These are phyloP conservation scores for Phytopythium sindhum DNA, from an alignment of 352 stramenopile species.

Conservation along the genomic window DNA sequence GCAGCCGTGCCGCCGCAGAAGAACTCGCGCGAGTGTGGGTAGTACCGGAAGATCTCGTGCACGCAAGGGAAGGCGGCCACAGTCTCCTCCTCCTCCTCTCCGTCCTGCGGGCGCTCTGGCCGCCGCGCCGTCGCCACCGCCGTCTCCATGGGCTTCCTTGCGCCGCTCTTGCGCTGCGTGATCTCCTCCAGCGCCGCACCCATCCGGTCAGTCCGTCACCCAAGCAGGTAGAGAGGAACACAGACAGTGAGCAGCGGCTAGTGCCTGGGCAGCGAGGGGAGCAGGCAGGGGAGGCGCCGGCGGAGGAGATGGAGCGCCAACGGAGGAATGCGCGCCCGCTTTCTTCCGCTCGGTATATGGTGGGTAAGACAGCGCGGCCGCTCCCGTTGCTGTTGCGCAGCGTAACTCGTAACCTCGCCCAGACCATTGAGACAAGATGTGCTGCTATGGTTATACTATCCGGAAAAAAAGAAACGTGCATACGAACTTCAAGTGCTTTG, in stretches of 20 bases:
- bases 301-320: background rate
- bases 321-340: background rate
- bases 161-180: background rate
- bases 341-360: background rate
- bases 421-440: background rate
- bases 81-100: background rate
- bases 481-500: constrained; percentile 6
- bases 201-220: background rate
- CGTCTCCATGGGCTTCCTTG: background rate
- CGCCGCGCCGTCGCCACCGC: background rate
- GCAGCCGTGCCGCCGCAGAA: constrained; percentile 74
- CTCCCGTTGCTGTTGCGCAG: background rate
- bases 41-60: constrained; percentile 38
- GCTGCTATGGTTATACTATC: too few relatives aligned
- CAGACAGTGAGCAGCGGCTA: background rate
- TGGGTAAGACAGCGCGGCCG: background rate
- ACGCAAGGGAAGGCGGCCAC: background rate
- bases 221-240: background rate
- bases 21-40: constrained; percentile 79
- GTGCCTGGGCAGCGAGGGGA: background rate
- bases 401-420: background rate
- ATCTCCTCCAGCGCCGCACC: constrained; percentile 8
- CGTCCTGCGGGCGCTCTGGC: constrained; percentile 8
- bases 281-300: background rate
- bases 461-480: background rate